phyloP scores from a whole-genome alignment of 75 land plant genomes.

The Sequoiadendron giganteum region DNA sequence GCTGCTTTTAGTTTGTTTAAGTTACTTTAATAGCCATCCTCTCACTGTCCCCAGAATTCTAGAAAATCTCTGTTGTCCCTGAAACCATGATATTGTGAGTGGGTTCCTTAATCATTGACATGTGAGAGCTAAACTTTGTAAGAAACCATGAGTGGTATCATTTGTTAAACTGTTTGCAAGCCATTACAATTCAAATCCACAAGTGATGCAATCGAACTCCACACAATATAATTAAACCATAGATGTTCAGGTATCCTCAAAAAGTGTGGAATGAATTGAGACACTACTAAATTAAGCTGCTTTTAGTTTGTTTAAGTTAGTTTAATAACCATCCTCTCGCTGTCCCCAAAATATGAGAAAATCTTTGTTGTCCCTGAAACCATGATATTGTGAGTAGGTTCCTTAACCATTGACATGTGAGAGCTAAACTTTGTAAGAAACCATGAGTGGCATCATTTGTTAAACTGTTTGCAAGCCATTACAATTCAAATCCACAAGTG shows the following conservation, averaged over 20 bases:
- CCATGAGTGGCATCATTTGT: neutral
- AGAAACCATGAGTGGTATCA: neutral
- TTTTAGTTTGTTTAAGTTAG: no score
- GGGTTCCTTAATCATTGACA: neutral
- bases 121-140: neutral
- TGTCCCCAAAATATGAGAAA: no score
- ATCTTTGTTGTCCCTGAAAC: no score
- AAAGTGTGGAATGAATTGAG: neutral
- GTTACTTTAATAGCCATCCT: no score
- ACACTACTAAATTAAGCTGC: neutral
- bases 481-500: neutral
- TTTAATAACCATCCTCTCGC: no score
- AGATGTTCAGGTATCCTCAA: neutral
- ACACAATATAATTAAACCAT: neutral
- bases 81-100: no score
- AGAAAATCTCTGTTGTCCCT: no score
- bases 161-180: neutral
- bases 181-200: neutral
- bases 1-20: no score
- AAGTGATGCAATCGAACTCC: neutral
- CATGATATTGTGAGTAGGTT: no score
- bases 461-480: neutral
- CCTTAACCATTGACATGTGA: neutral
- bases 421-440: neutral
- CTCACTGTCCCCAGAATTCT: no score